Evolutionary conservation across 2,329 filamentous ascomycete genomes (phyloP).

Genomic region (Fulvia fulva): DNA sequence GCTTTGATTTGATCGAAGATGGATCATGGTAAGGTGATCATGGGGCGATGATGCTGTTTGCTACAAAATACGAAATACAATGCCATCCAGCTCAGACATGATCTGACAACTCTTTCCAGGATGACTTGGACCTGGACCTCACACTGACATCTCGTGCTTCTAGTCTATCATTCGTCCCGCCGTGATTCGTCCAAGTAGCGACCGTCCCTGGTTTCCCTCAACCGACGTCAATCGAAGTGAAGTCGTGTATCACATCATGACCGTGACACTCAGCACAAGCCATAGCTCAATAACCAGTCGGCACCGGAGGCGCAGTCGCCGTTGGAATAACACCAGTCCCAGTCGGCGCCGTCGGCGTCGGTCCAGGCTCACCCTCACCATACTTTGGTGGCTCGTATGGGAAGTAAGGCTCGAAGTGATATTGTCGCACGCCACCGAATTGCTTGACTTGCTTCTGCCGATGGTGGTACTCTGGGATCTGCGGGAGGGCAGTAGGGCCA

Average conservation of each 20-base stretch:
- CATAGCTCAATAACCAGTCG: background rate
- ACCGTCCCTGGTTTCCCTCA: background rate
- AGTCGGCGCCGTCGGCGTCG: background rate
- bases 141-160: background rate
- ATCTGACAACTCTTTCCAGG: no score
- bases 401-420: background rate
- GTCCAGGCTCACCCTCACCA: background rate
- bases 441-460: background rate
- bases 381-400: background rate
- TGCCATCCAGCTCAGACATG: no score
- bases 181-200: background rate
- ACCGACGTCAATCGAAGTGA: background rate
- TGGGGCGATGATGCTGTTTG: no score
- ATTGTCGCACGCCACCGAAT: background rate
- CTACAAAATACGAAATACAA: no score
- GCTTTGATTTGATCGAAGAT: no score
- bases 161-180: background rate
- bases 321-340: background rate
- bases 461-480: background rate
- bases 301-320: background rate
- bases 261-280: background rate
- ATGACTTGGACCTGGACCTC: no score
- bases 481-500: background rate
- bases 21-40: no score
- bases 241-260: background rate